Conservation (phyloP, 2,329 filamentous ascomycete species). For the Cladosporium velox region DNA sequence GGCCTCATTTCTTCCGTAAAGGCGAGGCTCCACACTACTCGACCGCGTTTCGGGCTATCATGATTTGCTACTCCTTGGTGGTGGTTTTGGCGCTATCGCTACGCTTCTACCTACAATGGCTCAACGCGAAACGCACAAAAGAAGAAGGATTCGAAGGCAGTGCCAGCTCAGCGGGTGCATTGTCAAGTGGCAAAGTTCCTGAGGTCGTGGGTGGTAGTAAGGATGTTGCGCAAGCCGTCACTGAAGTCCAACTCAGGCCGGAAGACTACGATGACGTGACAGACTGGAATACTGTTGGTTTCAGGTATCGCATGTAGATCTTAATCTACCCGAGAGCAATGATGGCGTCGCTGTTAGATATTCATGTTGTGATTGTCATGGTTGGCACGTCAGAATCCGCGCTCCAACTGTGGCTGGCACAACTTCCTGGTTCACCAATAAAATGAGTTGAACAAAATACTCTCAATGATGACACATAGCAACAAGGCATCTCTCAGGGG, state of each 20-base stretch:
- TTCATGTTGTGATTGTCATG: not conserved
- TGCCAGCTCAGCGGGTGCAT: constrained; percentile 40
- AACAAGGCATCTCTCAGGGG: not conserved
- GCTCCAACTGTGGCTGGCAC: not conserved
- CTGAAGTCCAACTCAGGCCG: constrained; percentile 3
- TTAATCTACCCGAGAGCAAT: not conserved
- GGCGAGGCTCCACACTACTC: constrained; percentile 52
- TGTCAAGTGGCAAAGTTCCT: constrained; percentile 26
- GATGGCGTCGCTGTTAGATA: not conserved
- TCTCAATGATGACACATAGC: not conserved
- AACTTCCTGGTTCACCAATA: not conserved
- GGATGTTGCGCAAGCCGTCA: not conserved
- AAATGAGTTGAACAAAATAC: not conserved
- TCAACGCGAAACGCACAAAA: constrained; percentile 45
- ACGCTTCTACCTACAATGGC: constrained; percentile 51
- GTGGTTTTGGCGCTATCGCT: constrained; percentile 49
- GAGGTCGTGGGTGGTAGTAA: not conserved
- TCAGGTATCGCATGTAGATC: constrained; percentile 56
- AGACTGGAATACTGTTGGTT: constrained; percentile 61
- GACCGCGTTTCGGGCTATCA: constrained; percentile 55
- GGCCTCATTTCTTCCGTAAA: constrained; percentile 53
- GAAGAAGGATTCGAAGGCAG: constrained; percentile 3
- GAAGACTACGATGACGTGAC: constrained; percentile 57
- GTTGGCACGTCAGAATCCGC: not conserved
- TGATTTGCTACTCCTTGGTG: constrained; percentile 58